Percentiles rank a stretch among this genome's conserved stretches.
These are phyloP conservation scores for Morella rubra DNA, from an alignment of 306 rosid species.

Conservation along the genomic window DNA sequence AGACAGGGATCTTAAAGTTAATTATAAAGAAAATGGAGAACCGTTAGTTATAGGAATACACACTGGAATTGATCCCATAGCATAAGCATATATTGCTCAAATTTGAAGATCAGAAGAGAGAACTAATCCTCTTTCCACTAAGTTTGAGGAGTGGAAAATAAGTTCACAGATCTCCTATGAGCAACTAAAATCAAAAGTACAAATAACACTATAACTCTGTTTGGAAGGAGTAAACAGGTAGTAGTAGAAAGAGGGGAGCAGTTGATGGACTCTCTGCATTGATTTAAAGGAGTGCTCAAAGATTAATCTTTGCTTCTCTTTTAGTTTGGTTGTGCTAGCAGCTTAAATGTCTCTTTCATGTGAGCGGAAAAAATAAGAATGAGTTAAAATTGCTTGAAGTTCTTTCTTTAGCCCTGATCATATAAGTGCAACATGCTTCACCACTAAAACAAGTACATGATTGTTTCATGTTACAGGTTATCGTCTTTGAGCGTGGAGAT, in stretches of 20 bases:
- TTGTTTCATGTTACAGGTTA: constrained; percentile 54
- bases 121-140: too few relatives aligned
- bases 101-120: background rate
- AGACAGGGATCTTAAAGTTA: background rate
- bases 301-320: background rate
- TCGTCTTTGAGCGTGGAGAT: constrained; percentile 93
- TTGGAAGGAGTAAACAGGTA: background rate
- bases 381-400: background rate
- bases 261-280: background rate
- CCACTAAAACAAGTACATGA: constrained; percentile 18
- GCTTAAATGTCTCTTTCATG: background rate
- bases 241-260: background rate
- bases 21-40: background rate
- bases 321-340: background rate
- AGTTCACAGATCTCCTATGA: background rate
- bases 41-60: background rate
- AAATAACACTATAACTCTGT: background rate
- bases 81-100: too few relatives aligned
- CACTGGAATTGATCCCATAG: background rate
- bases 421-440: constrained; percentile 3
- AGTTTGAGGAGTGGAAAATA: background rate
- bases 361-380: background rate
- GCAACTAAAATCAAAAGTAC: background rate
- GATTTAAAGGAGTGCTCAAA: background rate
- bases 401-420: background rate